These are phyloP conservation scores for Populus tomentosa DNA, from an alignment of 441 rosid genomes.

Conservation along the genomic window DNA sequence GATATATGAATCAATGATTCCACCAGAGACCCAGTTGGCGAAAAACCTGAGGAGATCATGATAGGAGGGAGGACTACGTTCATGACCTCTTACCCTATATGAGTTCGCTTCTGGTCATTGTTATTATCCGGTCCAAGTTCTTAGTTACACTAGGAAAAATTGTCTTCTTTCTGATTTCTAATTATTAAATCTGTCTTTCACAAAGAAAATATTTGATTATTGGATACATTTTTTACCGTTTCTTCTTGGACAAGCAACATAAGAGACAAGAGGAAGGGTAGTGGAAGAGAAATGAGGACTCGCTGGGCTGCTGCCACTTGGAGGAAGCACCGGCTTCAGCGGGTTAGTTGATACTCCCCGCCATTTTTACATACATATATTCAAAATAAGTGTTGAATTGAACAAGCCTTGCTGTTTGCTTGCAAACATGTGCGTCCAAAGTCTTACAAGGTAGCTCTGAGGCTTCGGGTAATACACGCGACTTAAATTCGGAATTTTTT, in stretches of 20 bases:
- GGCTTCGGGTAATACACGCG: not conserved
- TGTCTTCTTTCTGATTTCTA: not conserved
- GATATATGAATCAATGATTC: slow-evolving; percentile 47
- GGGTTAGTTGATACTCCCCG: slow-evolving; percentile 17
- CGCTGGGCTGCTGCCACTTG: slow-evolving; percentile 52
- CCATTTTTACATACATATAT: slow-evolving; percentile 1
- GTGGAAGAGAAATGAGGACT: slow-evolving; percentile 13
- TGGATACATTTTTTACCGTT: slow-evolving; percentile 34
- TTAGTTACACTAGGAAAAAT: slow-evolving; percentile 2
- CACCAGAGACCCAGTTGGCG: slow-evolving; percentile 42
- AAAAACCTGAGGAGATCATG: slow-evolving; percentile 39
- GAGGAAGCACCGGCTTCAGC: slow-evolving; percentile 32
- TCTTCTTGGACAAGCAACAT: slow-evolving; percentile 25
- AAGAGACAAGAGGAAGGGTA: slow-evolving; percentile 23
- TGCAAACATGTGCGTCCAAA: not conserved
- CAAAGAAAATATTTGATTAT: slow-evolving; percentile 20
- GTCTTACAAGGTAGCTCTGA: slow-evolving; percentile 1
- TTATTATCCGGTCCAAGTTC: slow-evolving; percentile 9
- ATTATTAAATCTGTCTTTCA: not conserved
- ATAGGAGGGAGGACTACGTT: slow-evolving; percentile 25
- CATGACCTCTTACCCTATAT: slow-evolving; percentile 9
- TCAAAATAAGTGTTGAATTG: not conserved
- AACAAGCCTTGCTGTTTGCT: not conserved
- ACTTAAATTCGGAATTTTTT: not conserved
- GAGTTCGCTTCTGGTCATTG: slow-evolving; percentile 18